A percentile compares a stretch with the other conserved stretches of the same genome.
These are phyloP conservation scores for Talaromyces borbonicus DNA, from an alignment of 495 filamentous ascomycete species.

Conservation along the genomic window DNA sequence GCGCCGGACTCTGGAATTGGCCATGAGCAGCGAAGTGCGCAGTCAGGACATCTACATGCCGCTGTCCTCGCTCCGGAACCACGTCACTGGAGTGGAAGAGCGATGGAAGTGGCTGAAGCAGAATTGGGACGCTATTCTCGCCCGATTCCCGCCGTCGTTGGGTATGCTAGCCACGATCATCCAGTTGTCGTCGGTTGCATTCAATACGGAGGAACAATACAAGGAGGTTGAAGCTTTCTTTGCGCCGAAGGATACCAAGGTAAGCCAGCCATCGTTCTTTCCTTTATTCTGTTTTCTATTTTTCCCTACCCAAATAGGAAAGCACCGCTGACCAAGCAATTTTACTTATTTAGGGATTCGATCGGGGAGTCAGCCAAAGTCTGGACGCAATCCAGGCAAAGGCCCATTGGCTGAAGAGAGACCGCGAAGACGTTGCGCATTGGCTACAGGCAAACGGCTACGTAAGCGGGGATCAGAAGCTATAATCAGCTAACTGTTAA, in stretches of 20 bases:
- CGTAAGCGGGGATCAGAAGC: conserved; percentile 28
- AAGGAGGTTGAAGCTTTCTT: conserved; percentile 76
- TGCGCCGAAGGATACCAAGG: conserved; percentile 66
- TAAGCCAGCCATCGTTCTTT: conserved; percentile 19
- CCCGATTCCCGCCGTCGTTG: conserved; percentile 67
- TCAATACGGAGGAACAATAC: conserved; percentile 66
- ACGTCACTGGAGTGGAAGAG: conserved; percentile 67
- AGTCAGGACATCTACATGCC: conserved; percentile 94
- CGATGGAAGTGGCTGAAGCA: conserved; percentile 75
- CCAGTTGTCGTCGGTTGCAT: conserved; percentile 70
- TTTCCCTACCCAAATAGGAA: too few relatives aligned
- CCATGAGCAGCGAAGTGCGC: conserved; percentile 77
- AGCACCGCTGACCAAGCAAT: conserved; percentile 5
- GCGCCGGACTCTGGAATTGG: conserved; percentile 63
- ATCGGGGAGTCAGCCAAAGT: conserved; percentile 52
- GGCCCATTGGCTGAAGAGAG: conserved; percentile 51
- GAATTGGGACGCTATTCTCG: conserved; percentile 74
- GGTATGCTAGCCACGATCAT: conserved; percentile 82
- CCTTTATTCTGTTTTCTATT: neutral
- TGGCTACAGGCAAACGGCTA: conserved; percentile 54
- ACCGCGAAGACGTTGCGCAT: conserved; percentile 46
- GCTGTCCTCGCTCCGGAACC: conserved; percentile 64
- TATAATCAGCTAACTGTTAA: too few relatives aligned
- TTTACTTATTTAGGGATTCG: conserved; percentile 35
- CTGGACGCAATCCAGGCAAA: conserved; percentile 51